These are phyloP conservation scores for Leishmania braziliensis DNA, from an alignment of 208 protist species.

Conservation along the genomic window DNA sequence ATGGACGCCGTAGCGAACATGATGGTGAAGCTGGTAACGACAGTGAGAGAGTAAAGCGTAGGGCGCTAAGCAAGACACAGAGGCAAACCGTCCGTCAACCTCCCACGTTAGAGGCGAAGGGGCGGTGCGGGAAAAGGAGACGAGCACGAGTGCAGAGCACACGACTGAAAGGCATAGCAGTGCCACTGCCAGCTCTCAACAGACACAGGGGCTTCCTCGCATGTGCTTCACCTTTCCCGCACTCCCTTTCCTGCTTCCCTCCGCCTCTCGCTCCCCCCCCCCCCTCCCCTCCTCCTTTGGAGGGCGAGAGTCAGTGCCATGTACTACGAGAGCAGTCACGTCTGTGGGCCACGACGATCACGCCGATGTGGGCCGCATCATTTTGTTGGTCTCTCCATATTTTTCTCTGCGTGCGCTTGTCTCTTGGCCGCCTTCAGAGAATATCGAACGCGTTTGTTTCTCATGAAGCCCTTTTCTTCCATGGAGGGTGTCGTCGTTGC, in stretches of 20 bases:
- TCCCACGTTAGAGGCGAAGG: background rate
- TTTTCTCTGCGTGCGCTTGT: background rate
- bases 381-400: background rate
- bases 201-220: background rate
- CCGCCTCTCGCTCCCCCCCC: too few species aligned
- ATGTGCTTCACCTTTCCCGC: background rate
- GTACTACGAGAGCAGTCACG: background rate
- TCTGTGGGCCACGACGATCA: background rate
- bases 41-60: constrained; percentile 36
- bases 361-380: background rate
- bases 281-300: too few species aligned
- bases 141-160: background rate
- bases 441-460: background rate
- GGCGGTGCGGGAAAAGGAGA: background rate
- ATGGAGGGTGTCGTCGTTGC: background rate
- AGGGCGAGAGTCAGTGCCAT: background rate
- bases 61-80: background rate
- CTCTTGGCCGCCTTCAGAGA: background rate
- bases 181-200: background rate
- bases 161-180: background rate
- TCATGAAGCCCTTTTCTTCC: background rate
- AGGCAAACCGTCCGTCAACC: background rate
- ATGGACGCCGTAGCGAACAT: constrained; percentile 66
- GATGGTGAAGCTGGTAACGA: constrained; percentile 33
- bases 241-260: too few species aligned